Evolutionary conservation across 768 basidiomycete genomes (phyloP).

Genomic region (Macrolepiota dolichaula): DNA sequence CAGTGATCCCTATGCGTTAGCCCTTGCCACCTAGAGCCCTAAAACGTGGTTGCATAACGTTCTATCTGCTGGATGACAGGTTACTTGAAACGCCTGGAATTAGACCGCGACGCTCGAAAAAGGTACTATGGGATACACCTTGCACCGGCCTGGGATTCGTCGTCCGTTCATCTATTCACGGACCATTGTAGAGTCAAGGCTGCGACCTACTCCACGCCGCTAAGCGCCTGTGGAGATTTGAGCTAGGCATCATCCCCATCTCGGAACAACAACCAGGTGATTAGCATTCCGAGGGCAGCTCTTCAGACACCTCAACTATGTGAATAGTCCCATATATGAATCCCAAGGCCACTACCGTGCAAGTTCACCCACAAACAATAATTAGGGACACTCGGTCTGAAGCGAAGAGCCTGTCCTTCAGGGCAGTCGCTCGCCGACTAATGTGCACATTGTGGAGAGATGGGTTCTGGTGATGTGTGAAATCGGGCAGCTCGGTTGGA

Average conservation of each 20-base stretch:
- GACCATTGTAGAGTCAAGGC: background rate
- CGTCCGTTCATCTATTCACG: background rate
- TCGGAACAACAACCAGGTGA: background rate
- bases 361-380: background rate
- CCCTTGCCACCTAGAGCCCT: background rate
- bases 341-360: background rate
- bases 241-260: background rate
- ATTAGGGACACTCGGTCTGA: background rate
- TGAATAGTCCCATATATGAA: background rate
- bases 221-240: background rate
- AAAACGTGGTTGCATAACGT: background rate
- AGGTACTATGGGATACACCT: background rate
- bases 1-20: background rate
- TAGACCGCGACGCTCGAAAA: background rate
- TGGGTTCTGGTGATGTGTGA: background rate
- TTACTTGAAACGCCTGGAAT: background rate
- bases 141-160: background rate
- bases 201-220: background rate
- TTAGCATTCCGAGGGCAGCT: background rate
- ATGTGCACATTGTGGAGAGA: background rate
- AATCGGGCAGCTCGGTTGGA: background rate
- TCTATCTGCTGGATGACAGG: background rate
- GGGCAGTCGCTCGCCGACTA: background rate
- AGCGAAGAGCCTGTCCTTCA: background rate
- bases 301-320: background rate